phyloP scores from a whole-genome alignment of 78 protist genomes.

The Capsaspora owczarzaki region DNA sequence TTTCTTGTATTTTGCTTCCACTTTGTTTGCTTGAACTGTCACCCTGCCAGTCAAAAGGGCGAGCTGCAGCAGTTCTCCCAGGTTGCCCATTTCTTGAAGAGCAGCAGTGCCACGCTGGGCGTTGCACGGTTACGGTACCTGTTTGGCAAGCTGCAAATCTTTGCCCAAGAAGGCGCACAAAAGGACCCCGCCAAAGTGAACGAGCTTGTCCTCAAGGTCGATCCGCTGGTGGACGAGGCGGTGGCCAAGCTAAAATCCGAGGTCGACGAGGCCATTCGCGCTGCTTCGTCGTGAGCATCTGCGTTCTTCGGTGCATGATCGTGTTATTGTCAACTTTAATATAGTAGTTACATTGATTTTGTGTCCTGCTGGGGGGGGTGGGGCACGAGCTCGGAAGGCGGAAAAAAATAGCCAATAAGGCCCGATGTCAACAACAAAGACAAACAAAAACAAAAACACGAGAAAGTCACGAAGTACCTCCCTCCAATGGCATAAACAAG shows the following conservation, averaged over 20 bases:
- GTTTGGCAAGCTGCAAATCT: neutral
- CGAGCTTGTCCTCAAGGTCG: too few species aligned
- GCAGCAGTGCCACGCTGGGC: neutral
- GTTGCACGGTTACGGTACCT: neutral
- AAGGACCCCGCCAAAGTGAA: neutral
- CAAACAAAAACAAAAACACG: neutral
- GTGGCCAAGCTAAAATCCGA: too few species aligned
- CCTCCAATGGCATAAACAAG: too few species aligned
- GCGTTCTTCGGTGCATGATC: too few species aligned
- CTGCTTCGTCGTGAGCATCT: too few species aligned
- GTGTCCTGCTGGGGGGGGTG: too few species aligned
- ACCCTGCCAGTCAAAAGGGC: neutral
- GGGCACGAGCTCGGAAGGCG: too few species aligned
- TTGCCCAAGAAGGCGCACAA: neutral
- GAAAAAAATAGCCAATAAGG: neutral
- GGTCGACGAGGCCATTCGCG: too few species aligned
- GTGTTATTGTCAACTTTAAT: neutral
- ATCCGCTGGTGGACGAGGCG: too few species aligned
- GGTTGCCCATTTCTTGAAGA: neutral
- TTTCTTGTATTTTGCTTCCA: neutral
- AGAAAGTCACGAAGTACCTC: neutral
- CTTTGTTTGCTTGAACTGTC: neutral
- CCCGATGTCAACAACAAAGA: neutral
- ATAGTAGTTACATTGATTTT: neutral
- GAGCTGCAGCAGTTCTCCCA: neutral